Conservation (phyloP, 495 filamentous ascomycete genomes). For the Penicillium mononematosum region DNA sequence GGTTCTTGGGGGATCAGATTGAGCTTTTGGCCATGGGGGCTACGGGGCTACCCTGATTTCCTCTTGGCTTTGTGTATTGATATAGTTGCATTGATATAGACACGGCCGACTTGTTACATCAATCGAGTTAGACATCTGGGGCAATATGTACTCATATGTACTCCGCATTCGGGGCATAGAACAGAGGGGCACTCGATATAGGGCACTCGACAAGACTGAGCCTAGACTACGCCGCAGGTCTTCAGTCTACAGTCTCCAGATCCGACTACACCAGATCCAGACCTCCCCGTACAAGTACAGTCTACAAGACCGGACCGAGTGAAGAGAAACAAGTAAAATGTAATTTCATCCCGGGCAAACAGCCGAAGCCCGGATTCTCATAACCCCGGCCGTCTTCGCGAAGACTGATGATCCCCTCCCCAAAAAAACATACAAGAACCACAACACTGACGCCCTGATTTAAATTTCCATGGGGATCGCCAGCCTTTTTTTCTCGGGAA, state of each 20-base stretch:
- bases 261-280: slow-evolving; percentile 1
- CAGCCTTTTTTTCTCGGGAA: slow-evolving; percentile 18
- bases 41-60: background rate
- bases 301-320: slow-evolving; percentile 9
- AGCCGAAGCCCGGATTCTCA: slow-evolving; percentile 34
- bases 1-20: background rate
- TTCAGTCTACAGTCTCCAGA: slow-evolving; percentile 1
- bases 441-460: slow-evolving; percentile 31
- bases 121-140: background rate
- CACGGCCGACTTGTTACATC: background rate
- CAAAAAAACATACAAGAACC: slow-evolving; percentile 23
- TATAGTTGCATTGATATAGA: background rate
- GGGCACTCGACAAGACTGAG: background rate
- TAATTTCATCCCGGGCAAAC: slow-evolving; percentile 32
- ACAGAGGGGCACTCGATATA: background rate
- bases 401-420: slow-evolving; percentile 24
- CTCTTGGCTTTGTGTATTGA: background rate
- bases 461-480: slow-evolving; percentile 22
- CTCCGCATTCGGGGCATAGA: background rate
- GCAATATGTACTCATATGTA: background rate
- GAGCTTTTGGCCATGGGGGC: background rate
- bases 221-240: slow-evolving; percentile 6
- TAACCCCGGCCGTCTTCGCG: slow-evolving; percentile 30
- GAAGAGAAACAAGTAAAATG: slow-evolving; percentile 32
- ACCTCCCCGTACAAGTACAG: background rate